Base-by-base conservation (phyloP, 495 filamentous ascomycete species). In the Tetracladium marchalianum region DNA sequence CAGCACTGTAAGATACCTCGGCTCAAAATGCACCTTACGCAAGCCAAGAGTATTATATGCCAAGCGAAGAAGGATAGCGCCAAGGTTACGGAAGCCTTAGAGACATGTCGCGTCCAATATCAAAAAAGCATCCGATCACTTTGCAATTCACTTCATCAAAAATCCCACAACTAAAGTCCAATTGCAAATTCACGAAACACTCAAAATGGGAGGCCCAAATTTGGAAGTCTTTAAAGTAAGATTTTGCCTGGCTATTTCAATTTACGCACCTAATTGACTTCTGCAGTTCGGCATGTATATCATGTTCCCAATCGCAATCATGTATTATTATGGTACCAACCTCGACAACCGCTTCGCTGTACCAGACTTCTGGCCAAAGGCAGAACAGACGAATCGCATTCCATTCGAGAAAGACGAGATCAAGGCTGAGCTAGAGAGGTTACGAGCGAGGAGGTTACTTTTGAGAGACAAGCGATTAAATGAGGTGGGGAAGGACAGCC, bases 251-350 rank as follows among this genome's bases (percentile, higher is more conserved):
- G 11, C 15, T 17, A 10, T 24, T 31, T 43, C 38, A n/a, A 32
- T 44, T 31, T 42, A 16, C 48, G 47, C 9, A 44, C 34, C 54
- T 43, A 22, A 19, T 47, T 27, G 44, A 36, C 35, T 33, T 24
- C 10, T 13, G 6, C 49, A 96, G 90, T 96, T 96, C 69, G 88
- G 90, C 69, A 84, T 90, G 75, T 98, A 97, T 70, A 83, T 98
- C 67, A 81, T 96, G 73, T 97, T 98, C 68, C 92, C 92, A 17
- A 96, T 98, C 56, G 89, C 85, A 51, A 86, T 92, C 71, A 98
- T 98, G 92, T 98, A 95, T 73, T 98, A 98, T 69, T 98, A 96
- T 71, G 92, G 92, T 62, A 95, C 89, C 36, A 99, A 99, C 64
- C 85, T 99, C 51, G 92, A 99, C 65, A 75, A 80, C 44, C 82